These are phyloP conservation scores for Aquilaria malaccensis DNA, from an alignment of 345 rosid species.

Conservation along the genomic window DNA sequence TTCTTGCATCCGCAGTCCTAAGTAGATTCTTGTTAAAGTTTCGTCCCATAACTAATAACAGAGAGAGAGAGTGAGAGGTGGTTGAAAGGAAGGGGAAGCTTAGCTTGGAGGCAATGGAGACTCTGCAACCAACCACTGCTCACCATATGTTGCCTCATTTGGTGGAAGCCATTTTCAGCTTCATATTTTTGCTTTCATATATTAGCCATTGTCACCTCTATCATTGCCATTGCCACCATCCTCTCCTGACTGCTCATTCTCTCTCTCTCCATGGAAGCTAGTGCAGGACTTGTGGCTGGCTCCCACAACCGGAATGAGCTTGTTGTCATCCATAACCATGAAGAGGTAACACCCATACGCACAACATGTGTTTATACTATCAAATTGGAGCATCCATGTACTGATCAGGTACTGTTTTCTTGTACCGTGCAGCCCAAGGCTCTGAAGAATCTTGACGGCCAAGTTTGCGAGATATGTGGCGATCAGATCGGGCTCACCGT, in stretches of 20 bases:
- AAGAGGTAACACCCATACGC: slow-evolving; percentile 48
- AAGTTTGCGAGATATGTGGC: slow-evolving; percentile 91
- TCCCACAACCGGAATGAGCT: slow-evolving; percentile 99
- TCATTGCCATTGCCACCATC: slow-evolving; percentile 8
- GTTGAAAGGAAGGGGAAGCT: slow-evolving; percentile 54
- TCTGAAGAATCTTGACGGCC: slow-evolving; percentile 86
- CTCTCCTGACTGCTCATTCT: background rate
- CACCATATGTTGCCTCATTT: slow-evolving; percentile 26
- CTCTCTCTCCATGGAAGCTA: slow-evolving; percentile 71
- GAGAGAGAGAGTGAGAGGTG: slow-evolving; percentile 16
- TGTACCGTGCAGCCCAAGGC: slow-evolving; percentile 60
- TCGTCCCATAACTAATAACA: background rate
- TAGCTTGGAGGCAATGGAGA: slow-evolving; percentile 95
- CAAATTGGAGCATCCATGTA: background rate
- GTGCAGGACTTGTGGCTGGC: slow-evolving; percentile 96
- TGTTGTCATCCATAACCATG: slow-evolving; percentile 94
- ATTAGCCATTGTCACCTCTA: slow-evolving; percentile 24
- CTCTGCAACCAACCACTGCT: slow-evolving; percentile 62
- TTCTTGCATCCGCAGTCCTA: no score
- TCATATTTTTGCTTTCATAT: slow-evolving; percentile 14
- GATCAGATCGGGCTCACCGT: slow-evolving; percentile 77
- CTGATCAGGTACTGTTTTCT: background rate
- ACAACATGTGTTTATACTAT: background rate
- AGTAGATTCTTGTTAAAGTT: no score
- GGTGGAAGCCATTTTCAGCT: slow-evolving; percentile 25